Evolutionary conservation across 352 stramenopile species (phyloP).

Genomic region (Globisporangium viniferum): DNA sequence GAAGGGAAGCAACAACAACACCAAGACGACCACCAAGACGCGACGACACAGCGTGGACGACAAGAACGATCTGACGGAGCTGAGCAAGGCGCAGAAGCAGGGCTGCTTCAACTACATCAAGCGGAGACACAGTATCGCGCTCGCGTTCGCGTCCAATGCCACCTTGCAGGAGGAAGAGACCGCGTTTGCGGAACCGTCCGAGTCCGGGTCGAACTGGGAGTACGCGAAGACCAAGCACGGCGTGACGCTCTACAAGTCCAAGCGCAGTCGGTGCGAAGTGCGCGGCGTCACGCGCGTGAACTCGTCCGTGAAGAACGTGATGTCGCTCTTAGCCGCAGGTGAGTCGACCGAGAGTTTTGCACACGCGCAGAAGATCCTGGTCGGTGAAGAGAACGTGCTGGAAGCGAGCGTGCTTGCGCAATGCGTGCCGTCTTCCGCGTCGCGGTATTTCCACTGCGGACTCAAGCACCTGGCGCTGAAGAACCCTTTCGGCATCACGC

Average conservation of each 20-base stretch:
- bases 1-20: neutral
- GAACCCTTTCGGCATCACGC: slow-evolving; percentile 64
- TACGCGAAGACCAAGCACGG: slow-evolving; percentile 63
- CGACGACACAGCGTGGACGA: slow-evolving; percentile 24
- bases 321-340: slow-evolving; percentile 58
- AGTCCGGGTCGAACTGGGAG: slow-evolving; percentile 48
- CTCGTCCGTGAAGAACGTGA: slow-evolving; percentile 80
- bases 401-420: slow-evolving; percentile 65
- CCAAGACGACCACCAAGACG: neutral
- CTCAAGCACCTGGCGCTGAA: slow-evolving; percentile 84
- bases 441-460: slow-evolving; percentile 73
- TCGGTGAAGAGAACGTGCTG: slow-evolving; percentile 59
- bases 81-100: slow-evolving; percentile 68
- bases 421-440: slow-evolving; percentile 53
- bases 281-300: slow-evolving; percentile 71
- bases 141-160: slow-evolving; percentile 58
- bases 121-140: slow-evolving; percentile 59
- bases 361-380: slow-evolving; percentile 55
- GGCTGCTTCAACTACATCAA: slow-evolving; percentile 86
- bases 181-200: slow-evolving; percentile 6
- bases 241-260: slow-evolving; percentile 70
- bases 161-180: slow-evolving; percentile 1
- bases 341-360: slow-evolving; percentile 56
- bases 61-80: slow-evolving; percentile 13
- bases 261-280: slow-evolving; percentile 68